Evolutionary conservation across 768 basidiomycete genomes (phyloP).

Genomic region (Leucosporidium creatinivorum): DNA sequence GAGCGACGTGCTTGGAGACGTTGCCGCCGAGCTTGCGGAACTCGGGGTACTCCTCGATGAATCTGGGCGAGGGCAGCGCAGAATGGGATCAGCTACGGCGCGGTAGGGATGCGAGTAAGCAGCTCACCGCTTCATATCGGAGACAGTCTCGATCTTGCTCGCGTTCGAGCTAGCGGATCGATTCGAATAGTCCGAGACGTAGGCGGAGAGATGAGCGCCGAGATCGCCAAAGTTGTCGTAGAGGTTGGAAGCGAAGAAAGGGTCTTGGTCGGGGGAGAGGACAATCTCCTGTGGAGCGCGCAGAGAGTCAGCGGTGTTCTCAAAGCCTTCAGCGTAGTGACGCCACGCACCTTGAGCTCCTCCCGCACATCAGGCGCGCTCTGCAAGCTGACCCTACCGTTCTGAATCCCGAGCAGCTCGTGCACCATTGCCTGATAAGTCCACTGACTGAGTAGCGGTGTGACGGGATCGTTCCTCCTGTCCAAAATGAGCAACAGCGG

Average conservation of each 20-base stretch:
- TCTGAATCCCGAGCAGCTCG: conserved; percentile 84
- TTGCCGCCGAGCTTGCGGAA: conserved; percentile 94
- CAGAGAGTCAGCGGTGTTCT: neutral
- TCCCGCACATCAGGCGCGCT: conserved; percentile 75
- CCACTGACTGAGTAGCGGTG: conserved; percentile 93
- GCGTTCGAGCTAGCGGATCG: conserved; percentile 68
- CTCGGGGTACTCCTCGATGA: conserved; percentile 94
- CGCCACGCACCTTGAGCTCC: conserved; percentile 64
- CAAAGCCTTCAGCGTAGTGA: neutral
- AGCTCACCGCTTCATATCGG: conserved; percentile 72
- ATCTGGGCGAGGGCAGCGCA: conserved; percentile 22
- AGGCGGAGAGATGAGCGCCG: conserved; percentile 79
- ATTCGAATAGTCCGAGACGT: conserved; percentile 74
- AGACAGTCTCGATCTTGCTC: conserved; percentile 80
- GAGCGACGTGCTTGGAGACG: conserved; percentile 94
- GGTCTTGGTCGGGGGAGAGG: conserved; percentile 78
- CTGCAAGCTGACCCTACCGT: conserved; percentile 79
- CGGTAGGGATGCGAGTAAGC: no score
- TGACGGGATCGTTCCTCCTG: conserved; percentile 92
- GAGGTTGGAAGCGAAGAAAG: conserved; percentile 85
- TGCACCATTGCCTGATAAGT: conserved; percentile 99
- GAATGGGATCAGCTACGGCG: no score
- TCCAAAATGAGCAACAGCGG: conserved; percentile 88
- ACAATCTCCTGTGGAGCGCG: conserved; percentile 68
- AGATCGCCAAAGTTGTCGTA: conserved; percentile 94